Evolutionary conservation across 2,329 filamentous ascomycete genomes (phyloP), one percentile per base, ranked within the genome.

Genomic region (Zalaria obscura): DNA sequence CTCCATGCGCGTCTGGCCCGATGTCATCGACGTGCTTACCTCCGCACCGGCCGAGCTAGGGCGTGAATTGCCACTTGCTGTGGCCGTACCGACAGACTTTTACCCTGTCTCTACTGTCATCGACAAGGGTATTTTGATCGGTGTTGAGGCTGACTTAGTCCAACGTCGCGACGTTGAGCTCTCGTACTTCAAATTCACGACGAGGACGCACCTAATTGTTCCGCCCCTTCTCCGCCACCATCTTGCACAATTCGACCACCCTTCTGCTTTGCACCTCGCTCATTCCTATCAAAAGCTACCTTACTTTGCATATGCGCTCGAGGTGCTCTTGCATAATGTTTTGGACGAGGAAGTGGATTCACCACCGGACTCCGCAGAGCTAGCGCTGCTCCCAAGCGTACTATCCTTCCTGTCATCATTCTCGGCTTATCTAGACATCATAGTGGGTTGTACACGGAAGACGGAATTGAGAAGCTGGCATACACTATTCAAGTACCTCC

Each of bases 401-500:
- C 55, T 73, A n/a, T 69, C 67, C 0, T 73, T 73, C 48, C 57
- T 74, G 11, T 69, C 66, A 5, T 67, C 64, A 1, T 72, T 72
- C 51, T 80, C 79, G 42, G 77, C 86, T 44, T 98, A 95, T 55
- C 77, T 96, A 10, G 89, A 96, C 53, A 91, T 96, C 44, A 80
- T 98, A 25, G 82, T 98, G 18, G 91, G 93, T 62, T 98, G 91
- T 63, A 95, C 91, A 1, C 81, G 91, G 41, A 98, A 98, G 63
- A 98, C 91, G 0, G 91, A 98, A 57, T 78, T 94, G 5, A 78
- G 89, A 33, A 93, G 86, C 42, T 98, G 91, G 91, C 79, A 83
- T 45, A 95, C 91, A 1, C 70, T 98, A 1, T 98, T 98, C 59
- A 78, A 80, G 4, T 87, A 95, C 53, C 70, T 98, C 1, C 91